Percentiles rank a stretch among this genome's conserved stretches.
Conservation (phyloP, 176 grass and related monocot genomes). For the Triticum monococcum region DNA sequence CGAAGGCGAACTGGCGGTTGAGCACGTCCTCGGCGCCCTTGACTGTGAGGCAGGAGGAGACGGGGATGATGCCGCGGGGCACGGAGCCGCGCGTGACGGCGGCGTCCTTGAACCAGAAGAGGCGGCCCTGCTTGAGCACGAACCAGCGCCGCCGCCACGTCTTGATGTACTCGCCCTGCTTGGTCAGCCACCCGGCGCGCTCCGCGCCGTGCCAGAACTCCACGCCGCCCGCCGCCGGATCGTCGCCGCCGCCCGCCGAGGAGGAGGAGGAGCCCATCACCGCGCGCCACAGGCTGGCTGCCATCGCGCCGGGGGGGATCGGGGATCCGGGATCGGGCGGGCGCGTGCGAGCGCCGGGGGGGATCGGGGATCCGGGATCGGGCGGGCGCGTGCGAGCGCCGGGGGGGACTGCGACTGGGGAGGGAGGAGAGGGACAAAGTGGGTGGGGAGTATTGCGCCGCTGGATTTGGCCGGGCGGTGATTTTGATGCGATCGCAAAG, state of each 20-base stretch:
- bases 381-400: not conserved
- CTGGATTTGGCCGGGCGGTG: not conserved
- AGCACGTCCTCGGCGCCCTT: slow-evolving; percentile 96
- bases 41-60: slow-evolving; percentile 85
- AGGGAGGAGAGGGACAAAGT: not conserved
- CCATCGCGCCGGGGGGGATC: slow-evolving; percentile 38
- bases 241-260: slow-evolving; percentile 9
- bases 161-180: slow-evolving; percentile 99
- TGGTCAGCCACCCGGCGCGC: slow-evolving; percentile 79
- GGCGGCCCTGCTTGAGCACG: slow-evolving; percentile 89
- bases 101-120: slow-evolving; percentile 99
- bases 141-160: slow-evolving; percentile 97
- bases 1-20: slow-evolving; percentile 87
- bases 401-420: not conserved
- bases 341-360: not conserved
- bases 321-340: not conserved
- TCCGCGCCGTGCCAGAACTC: slow-evolving; percentile 89
- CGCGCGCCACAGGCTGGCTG: slow-evolving; percentile 71
- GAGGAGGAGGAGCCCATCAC: slow-evolving; percentile 39
- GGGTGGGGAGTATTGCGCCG: not conserved
- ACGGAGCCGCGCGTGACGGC: slow-evolving; percentile 63
- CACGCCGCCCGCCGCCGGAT: slow-evolving; percentile 47
- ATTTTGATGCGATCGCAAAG: not conserved
- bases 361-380: slow-evolving; percentile 16
- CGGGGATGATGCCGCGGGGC: slow-evolving; percentile 81